Conservation (phyloP, 2,329 filamentous ascomycete genomes). For the Thelonectria discophora region DNA sequence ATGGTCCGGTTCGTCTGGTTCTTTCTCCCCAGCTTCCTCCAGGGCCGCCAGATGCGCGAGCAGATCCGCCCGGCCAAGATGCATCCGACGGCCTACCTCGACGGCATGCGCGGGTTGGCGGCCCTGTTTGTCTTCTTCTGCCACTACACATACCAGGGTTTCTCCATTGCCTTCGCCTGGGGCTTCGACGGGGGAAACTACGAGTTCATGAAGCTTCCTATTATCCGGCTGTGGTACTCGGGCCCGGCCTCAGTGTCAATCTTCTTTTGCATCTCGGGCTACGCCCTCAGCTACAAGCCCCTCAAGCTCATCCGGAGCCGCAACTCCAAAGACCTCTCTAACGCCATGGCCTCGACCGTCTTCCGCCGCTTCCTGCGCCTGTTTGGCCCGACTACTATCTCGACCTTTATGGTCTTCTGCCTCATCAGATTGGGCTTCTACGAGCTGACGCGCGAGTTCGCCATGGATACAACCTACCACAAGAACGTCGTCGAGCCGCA, state of each 20-base stretch:
- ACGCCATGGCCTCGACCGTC: slow-evolving; percentile 58
- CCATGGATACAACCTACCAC: slow-evolving; percentile 53
- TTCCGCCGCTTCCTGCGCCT: slow-evolving; percentile 63
- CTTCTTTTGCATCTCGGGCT: slow-evolving; percentile 71
- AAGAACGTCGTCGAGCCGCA: slow-evolving; percentile 61
- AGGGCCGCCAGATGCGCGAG: slow-evolving; percentile 54
- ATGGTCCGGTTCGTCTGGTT: slow-evolving; percentile 54
- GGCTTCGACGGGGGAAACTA: slow-evolving; percentile 56
- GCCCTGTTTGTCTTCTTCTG: slow-evolving; percentile 66
- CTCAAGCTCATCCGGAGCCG: slow-evolving; percentile 56
- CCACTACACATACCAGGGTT: slow-evolving; percentile 64
- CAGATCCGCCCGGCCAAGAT: slow-evolving; percentile 53
- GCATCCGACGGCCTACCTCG: slow-evolving; percentile 65
- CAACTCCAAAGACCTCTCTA: slow-evolving; percentile 51
- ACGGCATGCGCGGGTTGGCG: slow-evolving; percentile 65
- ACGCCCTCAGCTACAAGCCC: slow-evolving; percentile 64
- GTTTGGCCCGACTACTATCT: slow-evolving; percentile 60
- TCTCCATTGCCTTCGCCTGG: slow-evolving; percentile 61
- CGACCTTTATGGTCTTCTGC: slow-evolving; percentile 57
- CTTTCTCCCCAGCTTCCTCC: slow-evolving; percentile 63
- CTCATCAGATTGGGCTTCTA: slow-evolving; percentile 58
- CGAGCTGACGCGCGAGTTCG: slow-evolving; percentile 59
- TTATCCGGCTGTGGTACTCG: slow-evolving; percentile 63
- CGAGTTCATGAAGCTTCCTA: slow-evolving; percentile 60
- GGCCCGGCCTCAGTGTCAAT: slow-evolving; percentile 66